Evolutionary conservation across 371 early-diverging fungal species (phyloP).

Genomic region (Catenaria anguillulae): DNA sequence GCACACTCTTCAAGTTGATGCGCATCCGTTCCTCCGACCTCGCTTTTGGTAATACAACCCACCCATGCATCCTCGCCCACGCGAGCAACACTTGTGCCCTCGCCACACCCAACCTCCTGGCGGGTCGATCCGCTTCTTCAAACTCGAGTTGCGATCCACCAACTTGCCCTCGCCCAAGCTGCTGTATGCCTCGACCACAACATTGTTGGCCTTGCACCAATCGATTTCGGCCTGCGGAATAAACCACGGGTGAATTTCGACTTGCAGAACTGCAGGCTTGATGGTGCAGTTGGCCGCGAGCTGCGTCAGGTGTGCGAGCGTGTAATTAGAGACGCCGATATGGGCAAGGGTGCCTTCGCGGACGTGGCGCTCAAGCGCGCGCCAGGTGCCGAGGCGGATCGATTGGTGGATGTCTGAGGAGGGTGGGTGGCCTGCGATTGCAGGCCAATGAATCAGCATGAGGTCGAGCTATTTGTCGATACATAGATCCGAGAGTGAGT

Average conservation of each 20-base stretch:
- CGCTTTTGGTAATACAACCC: not conserved
- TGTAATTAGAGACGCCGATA: slow-evolving; percentile 79
- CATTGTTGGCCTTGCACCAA: slow-evolving; percentile 33
- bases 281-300: slow-evolving; percentile 31
- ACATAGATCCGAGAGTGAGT: too few species aligned
- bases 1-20: not conserved
- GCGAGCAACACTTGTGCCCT: not conserved
- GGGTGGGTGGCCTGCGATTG: slow-evolving; percentile 30
- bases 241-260: slow-evolving; percentile 55
- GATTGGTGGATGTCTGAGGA: slow-evolving; percentile 22
- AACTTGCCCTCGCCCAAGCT: slow-evolving; percentile 72
- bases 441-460: slow-evolving; percentile 86
- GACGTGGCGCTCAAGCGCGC: slow-evolving; percentile 48
- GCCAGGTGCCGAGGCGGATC: slow-evolving; percentile 47
- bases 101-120: not conserved
- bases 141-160: slow-evolving; percentile 19
- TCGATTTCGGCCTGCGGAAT: slow-evolving; percentile 33
- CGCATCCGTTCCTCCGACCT: not conserved
- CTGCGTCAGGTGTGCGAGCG: slow-evolving; percentile 38
- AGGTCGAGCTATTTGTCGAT: slow-evolving; percentile 72
- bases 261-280: slow-evolving; percentile 50
- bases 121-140: not conserved
- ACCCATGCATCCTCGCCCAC: not conserved
- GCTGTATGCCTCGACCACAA: slow-evolving; percentile 73
- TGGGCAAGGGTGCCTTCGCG: slow-evolving; percentile 32